Conservation (phyloP, 768 basidiomycete genomes). For the Boletus rubroflammeus region DNA sequence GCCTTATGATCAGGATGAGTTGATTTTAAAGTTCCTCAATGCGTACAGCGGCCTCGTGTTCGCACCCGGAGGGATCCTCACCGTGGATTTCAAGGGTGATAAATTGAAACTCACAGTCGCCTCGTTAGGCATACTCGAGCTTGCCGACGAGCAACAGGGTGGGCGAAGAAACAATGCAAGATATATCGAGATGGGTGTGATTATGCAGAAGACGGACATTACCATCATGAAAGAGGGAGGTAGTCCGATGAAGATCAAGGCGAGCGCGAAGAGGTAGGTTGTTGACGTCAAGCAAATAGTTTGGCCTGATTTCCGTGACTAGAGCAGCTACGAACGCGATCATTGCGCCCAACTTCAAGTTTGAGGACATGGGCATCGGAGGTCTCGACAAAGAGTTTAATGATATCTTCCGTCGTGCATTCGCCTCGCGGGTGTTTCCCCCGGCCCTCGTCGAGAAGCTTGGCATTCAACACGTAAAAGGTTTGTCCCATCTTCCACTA, state of each 20-base stretch:
- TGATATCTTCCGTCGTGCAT: conserved; percentile 96
- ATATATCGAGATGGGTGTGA: conserved; percentile 54
- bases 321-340: conserved; percentile 93
- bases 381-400: conserved; percentile 94
- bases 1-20: conserved; percentile 86
- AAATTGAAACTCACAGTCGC: conserved; percentile 71
- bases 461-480: conserved; percentile 97
- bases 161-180: conserved; percentile 32
- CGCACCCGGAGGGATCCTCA: conserved; percentile 62
- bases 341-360: conserved; percentile 97
- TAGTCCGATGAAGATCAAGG: conserved; percentile 85
- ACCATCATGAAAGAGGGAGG: conserved; percentile 81
- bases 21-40: conserved; percentile 68
- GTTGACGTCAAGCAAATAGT: neutral
- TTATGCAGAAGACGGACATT: conserved; percentile 92
- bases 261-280: conserved; percentile 83
- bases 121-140: conserved; percentile 54
- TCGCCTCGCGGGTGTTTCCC: conserved; percentile 98
- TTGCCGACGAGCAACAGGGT: conserved; percentile 57
- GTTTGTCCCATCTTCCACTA: conserved; percentile 37
- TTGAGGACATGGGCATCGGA: conserved; percentile 99
- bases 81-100: conserved; percentile 87
- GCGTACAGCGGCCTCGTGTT: conserved; percentile 74
- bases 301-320: conserved; percentile 1
- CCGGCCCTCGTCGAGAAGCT: conserved; percentile 95